Percentiles rank a stretch among this genome's conserved stretches.
These are phyloP conservation scores for Stenogyne calaminthoides DNA, from an alignment of 305 asterid species.

Conservation along the genomic window DNA sequence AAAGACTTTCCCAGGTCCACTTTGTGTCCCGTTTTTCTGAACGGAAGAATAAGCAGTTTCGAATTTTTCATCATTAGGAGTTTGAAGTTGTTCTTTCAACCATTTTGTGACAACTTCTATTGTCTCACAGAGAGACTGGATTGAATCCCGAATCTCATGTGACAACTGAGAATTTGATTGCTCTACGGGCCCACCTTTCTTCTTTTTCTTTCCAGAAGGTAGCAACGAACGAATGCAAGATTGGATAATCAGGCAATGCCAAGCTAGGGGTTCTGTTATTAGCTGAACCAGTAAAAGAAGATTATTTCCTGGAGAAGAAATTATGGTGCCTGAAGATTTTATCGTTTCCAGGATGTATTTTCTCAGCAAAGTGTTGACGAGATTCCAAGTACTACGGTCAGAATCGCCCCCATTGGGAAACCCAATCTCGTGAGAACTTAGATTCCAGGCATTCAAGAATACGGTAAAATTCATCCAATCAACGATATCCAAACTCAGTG, in stretches of 20 bases:
- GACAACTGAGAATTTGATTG: slow-evolving; percentile 48
- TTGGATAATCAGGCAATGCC: slow-evolving; percentile 83
- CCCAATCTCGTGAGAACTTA: slow-evolving; percentile 56
- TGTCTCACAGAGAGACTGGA: slow-evolving; percentile 60
- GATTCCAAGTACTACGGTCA: slow-evolving; percentile 58
- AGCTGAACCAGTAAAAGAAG: slow-evolving; percentile 71
- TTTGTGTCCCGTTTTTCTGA: slow-evolving; percentile 29
- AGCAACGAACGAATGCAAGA: slow-evolving; percentile 61
- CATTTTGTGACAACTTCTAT: slow-evolving; percentile 61
- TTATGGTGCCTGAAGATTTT: slow-evolving; percentile 51
- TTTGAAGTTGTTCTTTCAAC: slow-evolving; percentile 64
- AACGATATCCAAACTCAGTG: slow-evolving; percentile 44
- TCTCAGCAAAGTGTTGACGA: slow-evolving; percentile 63
- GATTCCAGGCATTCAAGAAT: slow-evolving; percentile 92
- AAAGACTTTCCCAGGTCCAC: slow-evolving; percentile 77
- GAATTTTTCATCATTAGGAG: slow-evolving; percentile 49
- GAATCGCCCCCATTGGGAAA: slow-evolving; percentile 36
- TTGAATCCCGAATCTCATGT: slow-evolving; percentile 56
- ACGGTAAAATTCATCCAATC: slow-evolving; percentile 90
- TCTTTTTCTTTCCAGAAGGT: slow-evolving; percentile 93
- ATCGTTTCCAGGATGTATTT: slow-evolving; percentile 60
- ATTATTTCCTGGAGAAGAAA: slow-evolving; percentile 75
- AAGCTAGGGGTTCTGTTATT: slow-evolving; percentile 85
- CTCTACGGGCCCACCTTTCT: slow-evolving; percentile 77
- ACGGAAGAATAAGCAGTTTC: slow-evolving; percentile 57